A percentile compares a stretch with the other conserved stretches of the same genome.
Conservation (phyloP, 1,139 yeast species). For the Suhomyces maxii region DNA sequence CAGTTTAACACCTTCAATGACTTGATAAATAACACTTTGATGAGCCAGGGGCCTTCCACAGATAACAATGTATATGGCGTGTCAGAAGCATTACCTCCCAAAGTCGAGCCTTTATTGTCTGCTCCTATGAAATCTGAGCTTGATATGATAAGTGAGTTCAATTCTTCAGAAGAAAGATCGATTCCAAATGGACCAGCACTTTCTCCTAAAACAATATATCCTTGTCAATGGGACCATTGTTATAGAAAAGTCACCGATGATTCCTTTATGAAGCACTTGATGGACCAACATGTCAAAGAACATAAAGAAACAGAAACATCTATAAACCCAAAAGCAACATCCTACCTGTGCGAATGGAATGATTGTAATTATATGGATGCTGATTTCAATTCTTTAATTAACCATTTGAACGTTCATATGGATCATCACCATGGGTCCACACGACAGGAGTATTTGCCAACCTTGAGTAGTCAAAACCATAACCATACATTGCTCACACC, state of each 20-base stretch:
- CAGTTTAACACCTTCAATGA: conserved; percentile 41
- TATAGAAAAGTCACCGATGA: conserved; percentile 39
- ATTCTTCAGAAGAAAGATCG: conserved; percentile 3
- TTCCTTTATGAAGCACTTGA: conserved; percentile 56
- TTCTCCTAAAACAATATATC: conserved; percentile 10
- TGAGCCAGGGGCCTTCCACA: background rate
- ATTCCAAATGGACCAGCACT: background rate
- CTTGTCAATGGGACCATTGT: conserved; percentile 64
- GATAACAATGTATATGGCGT: background rate
- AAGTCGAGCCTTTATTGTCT: background rate
- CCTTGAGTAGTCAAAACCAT: conserved; percentile 9
- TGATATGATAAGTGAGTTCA: conserved; percentile 1
- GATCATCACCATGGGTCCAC: conserved; percentile 10
- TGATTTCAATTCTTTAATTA: conserved; percentile 52
- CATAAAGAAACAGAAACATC: conserved; percentile 18
- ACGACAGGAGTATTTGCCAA: conserved; percentile 6
- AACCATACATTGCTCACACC: conserved; percentile 17
- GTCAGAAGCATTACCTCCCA: background rate
- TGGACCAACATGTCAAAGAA: conserved; percentile 53
- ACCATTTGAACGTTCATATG: conserved; percentile 61
- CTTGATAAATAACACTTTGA: conserved; percentile 10
- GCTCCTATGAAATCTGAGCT: conserved; percentile 1
- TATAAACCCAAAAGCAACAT: conserved; percentile 14
- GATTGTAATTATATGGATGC: conserved; percentile 59
- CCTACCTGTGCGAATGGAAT: conserved; percentile 68